These are phyloP conservation scores for Diaporthe helianthi DNA, from an alignment of 2,329 filamentous ascomycete genomes.

Conservation along the genomic window DNA sequence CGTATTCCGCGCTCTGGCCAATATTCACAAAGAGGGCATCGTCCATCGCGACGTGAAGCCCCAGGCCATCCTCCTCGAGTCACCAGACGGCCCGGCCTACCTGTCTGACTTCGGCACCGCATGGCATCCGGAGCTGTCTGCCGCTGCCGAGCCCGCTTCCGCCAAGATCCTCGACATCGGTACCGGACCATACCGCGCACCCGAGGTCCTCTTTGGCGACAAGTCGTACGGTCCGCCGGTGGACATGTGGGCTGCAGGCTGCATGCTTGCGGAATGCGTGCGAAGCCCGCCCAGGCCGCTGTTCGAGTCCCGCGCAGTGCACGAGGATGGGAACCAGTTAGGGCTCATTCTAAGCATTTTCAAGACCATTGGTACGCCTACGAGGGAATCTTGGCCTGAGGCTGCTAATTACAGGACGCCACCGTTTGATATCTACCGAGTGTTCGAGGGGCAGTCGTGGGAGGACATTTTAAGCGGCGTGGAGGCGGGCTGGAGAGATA, in stretches of 20 bases:
- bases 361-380: constrained; percentile 87
- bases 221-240: constrained; percentile 73
- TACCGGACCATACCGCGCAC: constrained; percentile 88
- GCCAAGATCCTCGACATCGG: constrained; percentile 91
- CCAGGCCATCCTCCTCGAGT: constrained; percentile 80
- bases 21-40: constrained; percentile 77
- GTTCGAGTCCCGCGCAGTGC: constrained; percentile 77
- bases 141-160: constrained; percentile 66
- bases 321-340: constrained; percentile 88
- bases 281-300: constrained; percentile 64
- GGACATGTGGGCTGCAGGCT: constrained; percentile 90
- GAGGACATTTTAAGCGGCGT: constrained; percentile 70
- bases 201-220: constrained; percentile 89
- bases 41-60: constrained; percentile 96
- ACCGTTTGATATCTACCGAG: constrained; percentile 89
- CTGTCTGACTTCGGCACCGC: constrained; percentile 93
- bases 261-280: constrained; percentile 80
- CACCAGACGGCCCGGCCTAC: constrained; percentile 73
- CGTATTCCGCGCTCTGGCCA: constrained; percentile 72
- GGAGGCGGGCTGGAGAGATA: constrained; percentile 63
- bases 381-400: constrained; percentile 82
- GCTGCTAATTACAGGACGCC: constrained; percentile 70
- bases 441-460: constrained; percentile 75
- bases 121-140: constrained; percentile 71
- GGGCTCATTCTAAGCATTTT: constrained; percentile 93